phyloP scores from a whole-genome alignment of 192 early-diverging fungal species.

The Umbelopsis vinacea region DNA sequence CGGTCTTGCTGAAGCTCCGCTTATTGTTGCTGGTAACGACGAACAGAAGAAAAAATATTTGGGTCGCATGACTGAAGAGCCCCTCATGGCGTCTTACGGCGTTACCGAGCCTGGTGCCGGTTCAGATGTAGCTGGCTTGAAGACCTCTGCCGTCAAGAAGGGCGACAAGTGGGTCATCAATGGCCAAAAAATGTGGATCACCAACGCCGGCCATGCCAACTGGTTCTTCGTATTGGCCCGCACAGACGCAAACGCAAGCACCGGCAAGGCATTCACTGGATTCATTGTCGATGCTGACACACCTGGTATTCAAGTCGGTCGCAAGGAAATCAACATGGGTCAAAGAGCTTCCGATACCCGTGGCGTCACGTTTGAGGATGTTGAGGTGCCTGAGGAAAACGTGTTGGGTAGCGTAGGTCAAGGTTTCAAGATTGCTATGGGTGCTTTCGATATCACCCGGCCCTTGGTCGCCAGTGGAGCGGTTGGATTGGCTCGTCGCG shows the following conservation, averaged over 20 bases:
- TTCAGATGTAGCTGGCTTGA: slow-evolving; percentile 74
- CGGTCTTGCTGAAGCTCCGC: slow-evolving; percentile 87
- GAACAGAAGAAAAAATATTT: slow-evolving; percentile 96
- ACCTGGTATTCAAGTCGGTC: slow-evolving; percentile 87
- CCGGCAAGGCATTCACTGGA: slow-evolving; percentile 91
- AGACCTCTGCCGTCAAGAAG: slow-evolving; percentile 73
- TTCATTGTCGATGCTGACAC: slow-evolving; percentile 94
- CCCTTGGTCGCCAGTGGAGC: slow-evolving; percentile 89
- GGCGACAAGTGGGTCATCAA: slow-evolving; percentile 83
- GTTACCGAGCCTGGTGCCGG: slow-evolving; percentile 84
- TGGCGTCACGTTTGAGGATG: slow-evolving; percentile 86
- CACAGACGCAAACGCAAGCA: slow-evolving; percentile 76
- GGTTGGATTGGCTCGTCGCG: slow-evolving; percentile 88
- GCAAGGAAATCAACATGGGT: slow-evolving; percentile 98
- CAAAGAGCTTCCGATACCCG: slow-evolving; percentile 92
- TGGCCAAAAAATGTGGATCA: slow-evolving; percentile 98
- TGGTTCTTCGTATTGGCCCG: slow-evolving; percentile 96
- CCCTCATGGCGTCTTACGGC: slow-evolving; percentile 94
- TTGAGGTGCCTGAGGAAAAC: slow-evolving; percentile 82
- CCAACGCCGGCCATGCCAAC: slow-evolving; percentile 95
- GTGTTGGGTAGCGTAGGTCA: slow-evolving; percentile 72
- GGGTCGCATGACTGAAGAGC: slow-evolving; percentile 95
- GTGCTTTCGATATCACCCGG: slow-evolving; percentile 93
- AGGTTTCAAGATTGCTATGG: slow-evolving; percentile 98
- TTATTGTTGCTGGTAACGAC: slow-evolving; percentile 87